Conservation (phyloP, 768 basidiomycete genomes). For the Chalciporus piperatus region DNA sequence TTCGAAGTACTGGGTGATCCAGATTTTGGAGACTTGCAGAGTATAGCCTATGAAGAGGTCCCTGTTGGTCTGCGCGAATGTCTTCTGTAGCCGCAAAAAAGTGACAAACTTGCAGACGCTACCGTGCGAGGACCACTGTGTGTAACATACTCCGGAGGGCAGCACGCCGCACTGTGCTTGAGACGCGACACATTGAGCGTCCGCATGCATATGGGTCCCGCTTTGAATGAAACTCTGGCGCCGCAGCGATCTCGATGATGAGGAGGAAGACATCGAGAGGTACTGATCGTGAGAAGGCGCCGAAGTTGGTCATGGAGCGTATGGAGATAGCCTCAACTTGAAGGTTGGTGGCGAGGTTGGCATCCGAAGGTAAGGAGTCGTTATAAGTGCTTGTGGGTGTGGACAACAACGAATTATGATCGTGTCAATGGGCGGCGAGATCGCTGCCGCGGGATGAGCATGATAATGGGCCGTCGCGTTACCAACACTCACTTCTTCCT, state of each 20-base stretch:
- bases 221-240: constrained; percentile 17
- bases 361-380: no score
- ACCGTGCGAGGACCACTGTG: constrained; percentile 34
- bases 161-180: constrained; percentile 30
- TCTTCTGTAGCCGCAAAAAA: constrained; percentile 29
- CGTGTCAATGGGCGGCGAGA: no score
- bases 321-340: not conserved
- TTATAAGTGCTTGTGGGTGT: no score
- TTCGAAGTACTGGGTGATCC: constrained; percentile 32
- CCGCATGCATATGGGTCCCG: constrained; percentile 22
- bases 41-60: constrained; percentile 33
- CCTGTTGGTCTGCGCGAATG: constrained; percentile 7
- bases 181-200: constrained; percentile 34
- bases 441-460: no score
- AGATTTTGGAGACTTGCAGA: constrained; percentile 32
- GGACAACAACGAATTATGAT: no score
- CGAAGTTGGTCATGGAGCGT: not conserved
- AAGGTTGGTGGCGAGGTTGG: no score
- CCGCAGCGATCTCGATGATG: constrained; percentile 33
- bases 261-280: constrained; percentile 37
- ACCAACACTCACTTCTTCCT: no score
- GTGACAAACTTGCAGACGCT: constrained; percentile 34
- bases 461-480: no score
- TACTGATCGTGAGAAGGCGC: constrained; percentile 19
- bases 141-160: constrained; percentile 40